Evolutionary conservation across 495 filamentous ascomycete species (phyloP), one percentile per base, ranked within the genome.

Genomic region (Annulohypoxylon bovei): DNA sequence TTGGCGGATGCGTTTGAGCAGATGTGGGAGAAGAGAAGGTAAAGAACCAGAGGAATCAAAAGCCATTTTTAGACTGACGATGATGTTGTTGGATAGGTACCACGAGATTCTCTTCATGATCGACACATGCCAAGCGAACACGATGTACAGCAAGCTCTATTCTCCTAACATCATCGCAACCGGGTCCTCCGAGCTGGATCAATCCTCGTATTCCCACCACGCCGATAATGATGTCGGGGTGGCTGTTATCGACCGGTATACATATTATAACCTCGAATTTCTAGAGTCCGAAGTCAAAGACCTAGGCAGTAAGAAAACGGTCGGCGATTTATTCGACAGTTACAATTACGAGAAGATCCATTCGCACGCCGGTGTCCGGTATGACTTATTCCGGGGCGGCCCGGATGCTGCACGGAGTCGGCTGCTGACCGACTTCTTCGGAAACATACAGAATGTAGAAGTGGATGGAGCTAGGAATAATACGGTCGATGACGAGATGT

Each of bases 21-120:
- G 86, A 99, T 99, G 95, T 98, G 94, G 93, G 96, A 99, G 83
- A 99, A 99, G 89, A 94, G 94, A 82, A 87, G 95, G 81, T 94
- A 86, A 59, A 4, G 14, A 1, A 61, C 76, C 33, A 20, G 23
- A 20, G 8, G 20, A 25, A 47, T 18, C 5, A 7, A 53, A 35
- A 25, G 44, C 60, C 70, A 46, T 27, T 9, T 70, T 20, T 6
- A 39, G 12, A 46, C 59, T 72, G 30, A 67, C 59, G n/a, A 54
- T 20, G 20, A 40, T 25, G 53, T 1, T 22, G 20, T 39, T 54
- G 18, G 7, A 44, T 56, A 90, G 88, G 74, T 93, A 93, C 77
- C 93, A 98, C 72, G 95, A 99, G 78, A 87, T 99, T 69, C 87
- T 99, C 61, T 99, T 99, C 84, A 99, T 99, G 95, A 98, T 99